These are phyloP conservation scores for Coniophora puteana DNA, from an alignment of 1,284 basidiomycete genomes.

Conservation along the genomic window DNA sequence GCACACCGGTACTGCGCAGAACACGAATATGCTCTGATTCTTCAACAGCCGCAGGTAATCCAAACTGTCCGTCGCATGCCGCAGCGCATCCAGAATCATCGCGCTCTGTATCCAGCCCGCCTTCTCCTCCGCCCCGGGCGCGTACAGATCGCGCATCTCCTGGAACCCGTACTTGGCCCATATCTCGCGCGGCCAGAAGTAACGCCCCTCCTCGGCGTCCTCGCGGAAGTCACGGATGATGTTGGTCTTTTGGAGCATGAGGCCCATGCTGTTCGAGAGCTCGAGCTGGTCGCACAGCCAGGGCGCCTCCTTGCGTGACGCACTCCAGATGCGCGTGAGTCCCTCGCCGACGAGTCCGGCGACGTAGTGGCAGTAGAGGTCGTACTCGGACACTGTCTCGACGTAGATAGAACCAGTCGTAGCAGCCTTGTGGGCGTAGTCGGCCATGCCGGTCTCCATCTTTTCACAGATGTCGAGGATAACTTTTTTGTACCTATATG, in stretches of 20 bases:
- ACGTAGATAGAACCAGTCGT: conserved; percentile 68
- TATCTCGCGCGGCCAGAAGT: conserved; percentile 95
- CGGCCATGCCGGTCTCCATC: conserved; percentile 96
- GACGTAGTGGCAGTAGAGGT: conserved; percentile 98
- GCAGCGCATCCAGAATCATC: conserved; percentile 89
- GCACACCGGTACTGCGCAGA: conserved; percentile 91
- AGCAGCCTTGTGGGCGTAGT: conserved; percentile 84
- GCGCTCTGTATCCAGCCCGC: conserved; percentile 81
- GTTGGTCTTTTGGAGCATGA: conserved; percentile 97
- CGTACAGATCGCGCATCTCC: conserved; percentile 62
- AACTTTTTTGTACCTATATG: conserved; percentile 69
- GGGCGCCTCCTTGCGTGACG: conserved; percentile 80
- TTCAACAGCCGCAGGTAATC: conserved; percentile 89
- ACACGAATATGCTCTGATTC: conserved; percentile 95
- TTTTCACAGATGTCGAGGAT: conserved; percentile 82
- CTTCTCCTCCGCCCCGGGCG: conserved; percentile 48
- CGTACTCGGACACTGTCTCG: conserved; percentile 80
- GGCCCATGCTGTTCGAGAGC: conserved; percentile 94
- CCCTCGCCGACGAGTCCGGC: conserved; percentile 98
- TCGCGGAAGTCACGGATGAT: conserved; percentile 96
- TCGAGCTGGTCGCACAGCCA: conserved; percentile 83
- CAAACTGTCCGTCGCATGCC: conserved; percentile 82
- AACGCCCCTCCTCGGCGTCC: conserved; percentile 82
- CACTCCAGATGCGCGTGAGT: conserved; percentile 86
- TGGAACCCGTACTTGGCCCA: conserved; percentile 80